Percentiles rank a stretch among this genome's conserved stretches.
Evolutionary conservation across 106 monocot species (phyloP).

Genomic region (Alisma plantagoaquatica): DNA sequence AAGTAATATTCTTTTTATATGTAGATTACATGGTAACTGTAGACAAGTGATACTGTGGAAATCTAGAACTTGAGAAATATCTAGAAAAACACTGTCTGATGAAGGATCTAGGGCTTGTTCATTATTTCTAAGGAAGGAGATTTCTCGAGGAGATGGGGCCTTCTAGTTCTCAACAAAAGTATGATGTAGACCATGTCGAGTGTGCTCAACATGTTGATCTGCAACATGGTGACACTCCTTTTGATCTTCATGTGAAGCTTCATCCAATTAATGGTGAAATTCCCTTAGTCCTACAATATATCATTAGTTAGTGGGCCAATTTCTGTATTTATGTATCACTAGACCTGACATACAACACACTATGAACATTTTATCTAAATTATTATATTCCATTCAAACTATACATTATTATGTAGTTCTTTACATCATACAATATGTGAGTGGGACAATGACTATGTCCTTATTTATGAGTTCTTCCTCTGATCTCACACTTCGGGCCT

Average conservation of each 20-base stretch:
- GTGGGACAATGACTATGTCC: not conserved
- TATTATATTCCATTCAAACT: not conserved
- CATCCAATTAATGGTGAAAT: not conserved
- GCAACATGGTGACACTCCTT: not conserved
- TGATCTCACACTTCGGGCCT: not conserved
- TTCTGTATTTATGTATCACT: not conserved
- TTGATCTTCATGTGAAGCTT: not conserved
- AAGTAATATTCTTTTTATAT: not conserved
- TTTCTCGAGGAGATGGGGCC: not conserved
- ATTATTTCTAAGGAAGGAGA: not conserved
- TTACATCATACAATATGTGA: not conserved
- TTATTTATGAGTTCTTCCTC: not conserved
- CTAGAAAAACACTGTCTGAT: not conserved
- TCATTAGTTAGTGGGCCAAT: not conserved
- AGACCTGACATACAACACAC: not conserved
- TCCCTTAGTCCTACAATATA: not conserved
- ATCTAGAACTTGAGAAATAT: not conserved
- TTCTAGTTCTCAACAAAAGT: not conserved
- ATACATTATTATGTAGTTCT: not conserved
- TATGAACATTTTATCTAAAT: not conserved
- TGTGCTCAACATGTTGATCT: not conserved
- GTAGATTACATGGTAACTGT: not conserved
- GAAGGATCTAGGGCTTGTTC: not conserved
- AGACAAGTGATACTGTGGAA: not conserved
- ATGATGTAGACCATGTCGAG: not conserved